Evolutionary conservation across 495 filamentous ascomycete species (phyloP).

Genomic region (Saxispiralis lemnorum): DNA sequence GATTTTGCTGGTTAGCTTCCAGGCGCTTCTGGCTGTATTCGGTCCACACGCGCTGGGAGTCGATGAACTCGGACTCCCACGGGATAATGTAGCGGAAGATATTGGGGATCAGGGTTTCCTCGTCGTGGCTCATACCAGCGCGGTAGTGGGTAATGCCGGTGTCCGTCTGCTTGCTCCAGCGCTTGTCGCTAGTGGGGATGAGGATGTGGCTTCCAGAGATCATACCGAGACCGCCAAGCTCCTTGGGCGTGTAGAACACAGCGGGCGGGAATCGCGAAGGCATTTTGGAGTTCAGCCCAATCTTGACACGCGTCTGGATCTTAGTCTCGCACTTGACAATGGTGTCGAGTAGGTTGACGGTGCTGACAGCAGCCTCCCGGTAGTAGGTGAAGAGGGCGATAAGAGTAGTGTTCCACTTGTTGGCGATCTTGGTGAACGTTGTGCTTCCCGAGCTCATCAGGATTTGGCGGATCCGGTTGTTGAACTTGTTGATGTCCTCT

Average conservation of each 20-base stretch:
- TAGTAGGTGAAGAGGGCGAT: constrained; percentile 99
- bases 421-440: constrained; percentile 99
- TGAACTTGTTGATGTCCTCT: constrained; percentile 97
- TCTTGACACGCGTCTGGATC: constrained; percentile 98
- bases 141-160: constrained; percentile 94
- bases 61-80: constrained; percentile 98
- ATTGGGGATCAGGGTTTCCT: constrained; percentile 94
- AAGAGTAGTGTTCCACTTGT: constrained; percentile 98
- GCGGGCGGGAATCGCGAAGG: constrained; percentile 96
- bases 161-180: constrained; percentile 96
- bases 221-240: constrained; percentile 95
- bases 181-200: constrained; percentile 93
- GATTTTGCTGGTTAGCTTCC: constrained; percentile 95
- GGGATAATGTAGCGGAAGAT: constrained; percentile 99
- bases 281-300: constrained; percentile 99
- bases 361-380: constrained; percentile 94
- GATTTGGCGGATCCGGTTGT: constrained; percentile 96
- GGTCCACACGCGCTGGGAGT: constrained; percentile 96
- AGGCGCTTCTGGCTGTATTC: constrained; percentile 96
- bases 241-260: constrained; percentile 98
- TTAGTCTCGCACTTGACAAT: constrained; percentile 99
- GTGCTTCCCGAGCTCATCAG: constrained; percentile 98
- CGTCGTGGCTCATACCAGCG: constrained; percentile 94
- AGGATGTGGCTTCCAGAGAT: constrained; percentile 97
- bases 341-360: constrained; percentile 85